Percentiles rank a stretch among this genome's conserved stretches.
These are phyloP conservation scores for Silene coronaria DNA, from an alignment of 179 eudicot genomes.

Conservation along the genomic window DNA sequence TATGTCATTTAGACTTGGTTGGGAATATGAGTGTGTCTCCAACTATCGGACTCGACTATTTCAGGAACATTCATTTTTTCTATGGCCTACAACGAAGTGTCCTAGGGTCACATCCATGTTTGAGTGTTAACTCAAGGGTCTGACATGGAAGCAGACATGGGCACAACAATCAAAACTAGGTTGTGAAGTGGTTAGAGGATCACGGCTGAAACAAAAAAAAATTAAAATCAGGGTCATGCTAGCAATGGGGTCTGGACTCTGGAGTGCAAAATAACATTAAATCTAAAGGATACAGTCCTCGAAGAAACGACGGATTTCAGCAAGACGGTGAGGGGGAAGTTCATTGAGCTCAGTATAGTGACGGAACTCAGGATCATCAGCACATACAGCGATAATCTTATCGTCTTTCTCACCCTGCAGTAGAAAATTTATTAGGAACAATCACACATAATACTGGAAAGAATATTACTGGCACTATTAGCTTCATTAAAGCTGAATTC, in stretches of 20 bases:
- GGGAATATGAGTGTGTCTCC: neutral
- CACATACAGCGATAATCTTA: conserved; percentile 74
- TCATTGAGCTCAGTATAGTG: conserved; percentile 51
- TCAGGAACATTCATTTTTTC: no score
- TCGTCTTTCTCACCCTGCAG: conserved; percentile 68
- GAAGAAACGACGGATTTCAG: conserved; percentile 71
- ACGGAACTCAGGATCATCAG: conserved; percentile 71
- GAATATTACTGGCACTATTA: neutral
- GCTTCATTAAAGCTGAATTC: neutral
- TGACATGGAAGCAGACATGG: no score
- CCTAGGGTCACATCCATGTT: neutral
- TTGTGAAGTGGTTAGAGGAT: no score
- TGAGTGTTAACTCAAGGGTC: no score
- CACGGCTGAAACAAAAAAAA: no score
- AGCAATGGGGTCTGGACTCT: neutral
- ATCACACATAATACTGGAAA: neutral
- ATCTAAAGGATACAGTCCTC: conserved; percentile 66
- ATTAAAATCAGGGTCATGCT: neutral
- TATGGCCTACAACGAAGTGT: neutral
- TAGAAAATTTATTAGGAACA: neutral
- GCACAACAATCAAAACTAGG: no score
- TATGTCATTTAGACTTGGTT: neutral
- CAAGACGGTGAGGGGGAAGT: conserved; percentile 70
- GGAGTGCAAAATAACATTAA: neutral
- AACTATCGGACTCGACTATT: neutral